Base-by-base conservation (phyloP, 176 grass and related monocot genomes). In the Typha latifolia region DNA sequence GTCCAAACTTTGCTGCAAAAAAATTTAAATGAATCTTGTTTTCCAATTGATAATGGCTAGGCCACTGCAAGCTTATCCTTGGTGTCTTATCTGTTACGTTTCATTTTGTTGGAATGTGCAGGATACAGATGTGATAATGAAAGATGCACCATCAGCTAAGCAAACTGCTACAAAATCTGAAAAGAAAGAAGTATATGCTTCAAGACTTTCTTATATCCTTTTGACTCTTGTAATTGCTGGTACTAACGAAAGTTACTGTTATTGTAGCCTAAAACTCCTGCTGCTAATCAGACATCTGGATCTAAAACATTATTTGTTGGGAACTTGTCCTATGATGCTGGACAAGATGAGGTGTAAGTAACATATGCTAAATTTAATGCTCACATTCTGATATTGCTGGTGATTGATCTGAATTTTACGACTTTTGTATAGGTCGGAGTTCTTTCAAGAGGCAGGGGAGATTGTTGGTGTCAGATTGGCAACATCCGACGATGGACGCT, bases 251-350 rank as follows among this genome's bases (percentile, higher is more conserved):
- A 4, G 3, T 22, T 27, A n/a, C 16, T 26, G 43, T 47, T 62
- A 19, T 68, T 75, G 70, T 69, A 91, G 87, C 87, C 82, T 24
- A 88, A 88, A 76, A 91, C 84, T 4, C 87, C 91, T 81, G 70
- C 18, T 7, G 70, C 26, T 23, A 76, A 53, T 72, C 74, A 79
- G 50, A 19, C 14, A 47, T 48, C 66, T 53, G 91, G 79, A 12
- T 48, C 80, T 12, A 79, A 64, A 47, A 96, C 77, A 6, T 64
- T 96, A 49, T 96, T 85, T 81, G 31, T 96, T 43, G 87, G 68
- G 27, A 96, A 96, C 27, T 32, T 84, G 47, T 24, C 82, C 5
- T 96, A 26, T 2, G 14, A 16, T 49, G 26, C 52, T 24, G 82
- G 78, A 22, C 2, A 37, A 65, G 85, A 88, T 1, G 51, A 81